Evolutionary conservation across 805 yeast genomes (phyloP).

Genomic region (Diddensiella caesifluorescens): DNA sequence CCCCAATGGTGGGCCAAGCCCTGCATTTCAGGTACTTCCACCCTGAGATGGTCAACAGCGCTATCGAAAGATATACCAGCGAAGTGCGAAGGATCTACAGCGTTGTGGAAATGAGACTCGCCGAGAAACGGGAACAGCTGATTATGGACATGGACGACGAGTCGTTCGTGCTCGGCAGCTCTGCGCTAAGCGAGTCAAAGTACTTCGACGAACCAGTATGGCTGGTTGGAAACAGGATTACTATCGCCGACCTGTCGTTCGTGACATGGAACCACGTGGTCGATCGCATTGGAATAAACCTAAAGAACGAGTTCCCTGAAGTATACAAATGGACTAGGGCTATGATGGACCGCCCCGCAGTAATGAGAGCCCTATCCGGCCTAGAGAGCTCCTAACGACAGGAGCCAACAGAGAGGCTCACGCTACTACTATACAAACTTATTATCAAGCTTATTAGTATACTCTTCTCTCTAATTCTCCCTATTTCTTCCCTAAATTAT

Average conservation of each 20-base stretch:
- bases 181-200: constrained; percentile 77
- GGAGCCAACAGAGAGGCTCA: too few species aligned
- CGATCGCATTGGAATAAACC: constrained; percentile 83
- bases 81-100: constrained; percentile 92
- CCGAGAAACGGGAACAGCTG: constrained; percentile 84
- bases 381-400: constrained; percentile 30
- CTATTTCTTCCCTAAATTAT: too few species aligned
- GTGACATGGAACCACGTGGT: constrained; percentile 98
- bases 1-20: constrained; percentile 98
- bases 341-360: constrained; percentile 95
- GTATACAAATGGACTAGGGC: constrained; percentile 93
- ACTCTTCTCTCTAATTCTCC: too few species aligned
- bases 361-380: constrained; percentile 77
- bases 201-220: constrained; percentile 92
- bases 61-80: constrained; percentile 84
- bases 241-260: constrained; percentile 85
- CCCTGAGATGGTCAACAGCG: constrained; percentile 75
- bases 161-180: constrained; percentile 80
- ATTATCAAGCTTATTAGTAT: too few species aligned
- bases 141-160: constrained; percentile 89
- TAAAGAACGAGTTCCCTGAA: constrained; percentile 77
- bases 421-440: too few species aligned
- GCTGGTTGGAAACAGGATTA: constrained; percentile 80
- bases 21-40: constrained; percentile 90
- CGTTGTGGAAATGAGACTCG: constrained; percentile 90